Conservation (phyloP, 2,329 filamentous ascomycete genomes). For the Bipolaris victoriae region DNA sequence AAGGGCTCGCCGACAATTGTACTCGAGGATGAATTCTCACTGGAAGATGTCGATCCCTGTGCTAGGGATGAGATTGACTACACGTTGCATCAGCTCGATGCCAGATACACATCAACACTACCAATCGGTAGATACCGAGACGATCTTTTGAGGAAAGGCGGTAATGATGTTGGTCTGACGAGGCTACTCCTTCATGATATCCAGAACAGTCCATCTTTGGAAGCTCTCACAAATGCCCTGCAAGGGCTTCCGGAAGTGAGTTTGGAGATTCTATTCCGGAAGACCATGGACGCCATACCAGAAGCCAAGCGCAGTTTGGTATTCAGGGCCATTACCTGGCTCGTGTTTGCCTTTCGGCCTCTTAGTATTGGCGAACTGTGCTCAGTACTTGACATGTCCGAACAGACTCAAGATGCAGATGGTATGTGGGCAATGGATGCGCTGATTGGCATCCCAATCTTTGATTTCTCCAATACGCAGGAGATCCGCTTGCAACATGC, state of each 20-base stretch:
- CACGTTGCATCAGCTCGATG: not conserved
- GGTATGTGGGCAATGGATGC: not conserved
- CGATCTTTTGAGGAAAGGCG: not conserved
- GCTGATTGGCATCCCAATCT: not conserved
- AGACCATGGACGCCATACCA: not conserved
- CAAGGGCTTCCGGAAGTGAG: not conserved
- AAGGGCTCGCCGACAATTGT: not conserved
- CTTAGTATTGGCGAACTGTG: not conserved
- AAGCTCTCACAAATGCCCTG: not conserved
- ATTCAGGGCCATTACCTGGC: not conserved
- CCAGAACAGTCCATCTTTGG: not conserved
- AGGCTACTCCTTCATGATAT: not conserved
- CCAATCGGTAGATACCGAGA: not conserved
- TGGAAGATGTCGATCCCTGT: not conserved
- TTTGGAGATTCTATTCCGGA: not conserved
- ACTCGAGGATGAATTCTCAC: not conserved
- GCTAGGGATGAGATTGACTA: not conserved
- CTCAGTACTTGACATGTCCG: not conserved
- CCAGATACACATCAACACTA: not conserved
- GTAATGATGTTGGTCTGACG: not conserved
- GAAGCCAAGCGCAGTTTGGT: not conserved
- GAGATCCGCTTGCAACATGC: not conserved
- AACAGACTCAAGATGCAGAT: not conserved
- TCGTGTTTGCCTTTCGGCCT: not conserved
- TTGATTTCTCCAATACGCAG: not conserved